These are phyloP conservation scores for Backusella mclennaniae DNA, from an alignment of 192 early-diverging fungal genomes.

Conservation along the genomic window DNA sequence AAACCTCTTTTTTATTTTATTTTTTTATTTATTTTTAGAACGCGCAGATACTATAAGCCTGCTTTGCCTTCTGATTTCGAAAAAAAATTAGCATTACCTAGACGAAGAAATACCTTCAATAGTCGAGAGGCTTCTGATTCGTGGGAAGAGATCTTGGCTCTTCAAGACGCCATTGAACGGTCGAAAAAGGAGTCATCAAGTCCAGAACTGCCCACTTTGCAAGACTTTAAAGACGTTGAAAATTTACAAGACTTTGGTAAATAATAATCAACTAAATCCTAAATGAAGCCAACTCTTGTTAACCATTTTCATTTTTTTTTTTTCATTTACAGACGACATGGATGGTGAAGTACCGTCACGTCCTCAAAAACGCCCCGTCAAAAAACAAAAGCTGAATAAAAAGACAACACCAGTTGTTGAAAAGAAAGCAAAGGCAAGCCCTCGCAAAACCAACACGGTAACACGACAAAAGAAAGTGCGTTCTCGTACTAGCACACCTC, in stretches of 20 bases:
- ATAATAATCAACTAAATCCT: not conserved
- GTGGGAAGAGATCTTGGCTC: not conserved
- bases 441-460: not conserved
- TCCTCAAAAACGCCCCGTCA: not conserved
- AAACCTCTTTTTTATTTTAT: not conserved
- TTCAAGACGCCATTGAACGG: not conserved
- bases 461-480: not conserved
- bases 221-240: not conserved
- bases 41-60: conserved; percentile 1
- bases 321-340: not conserved
- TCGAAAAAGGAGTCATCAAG: not conserved
- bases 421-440: not conserved
- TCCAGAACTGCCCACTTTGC: not conserved
- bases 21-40: not conserved
- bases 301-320: not conserved
- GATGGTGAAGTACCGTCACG: not conserved
- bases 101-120: not conserved
- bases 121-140: conserved; percentile 1
- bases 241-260: not conserved
- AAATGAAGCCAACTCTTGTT: not conserved
- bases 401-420: not conserved
- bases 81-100: not conserved
- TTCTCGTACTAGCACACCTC: conserved; percentile 21
- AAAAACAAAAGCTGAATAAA: not conserved
- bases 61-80: not conserved